Evolutionary conservation across 164 flowering plant genomes (phyloP).

Genomic region (Sedum album): DNA sequence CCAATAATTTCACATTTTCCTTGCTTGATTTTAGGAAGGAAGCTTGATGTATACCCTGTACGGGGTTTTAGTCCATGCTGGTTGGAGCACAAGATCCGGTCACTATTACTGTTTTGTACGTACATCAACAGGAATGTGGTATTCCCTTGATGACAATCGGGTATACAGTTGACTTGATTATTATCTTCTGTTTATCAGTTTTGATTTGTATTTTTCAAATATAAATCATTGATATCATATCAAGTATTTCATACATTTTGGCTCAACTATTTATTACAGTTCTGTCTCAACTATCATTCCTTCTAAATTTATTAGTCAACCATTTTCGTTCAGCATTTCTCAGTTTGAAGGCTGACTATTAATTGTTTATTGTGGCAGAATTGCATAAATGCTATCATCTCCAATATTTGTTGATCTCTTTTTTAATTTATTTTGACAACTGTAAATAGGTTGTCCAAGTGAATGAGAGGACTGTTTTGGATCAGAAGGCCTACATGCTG

Average conservation of each 20-base stretch:
- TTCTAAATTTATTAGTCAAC: too few species aligned
- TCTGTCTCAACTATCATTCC: too few species aligned
- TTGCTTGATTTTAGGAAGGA: neutral
- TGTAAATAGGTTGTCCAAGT: constrained; percentile 8
- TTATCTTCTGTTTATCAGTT: neutral
- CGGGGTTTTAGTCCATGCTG: constrained; percentile 11
- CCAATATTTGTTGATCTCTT: neutral
- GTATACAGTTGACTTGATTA: neutral
- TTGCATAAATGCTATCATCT: neutral
- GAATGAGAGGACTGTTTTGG: constrained; percentile 8
- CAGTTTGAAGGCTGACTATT: neutral
- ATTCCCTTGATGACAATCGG: constrained; percentile 9
- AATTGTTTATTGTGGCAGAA: neutral
- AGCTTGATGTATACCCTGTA: constrained; percentile 8
- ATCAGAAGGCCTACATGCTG: constrained; percentile 10
- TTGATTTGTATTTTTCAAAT: neutral
- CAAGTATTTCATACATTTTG: too few species aligned
- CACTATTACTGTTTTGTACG: constrained; percentile 11
- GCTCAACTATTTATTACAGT: too few species aligned
- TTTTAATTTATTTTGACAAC: neutral
- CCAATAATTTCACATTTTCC: neutral
- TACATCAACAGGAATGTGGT: constrained; percentile 11
- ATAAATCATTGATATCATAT: neutral
- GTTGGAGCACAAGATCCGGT: constrained; percentile 10
- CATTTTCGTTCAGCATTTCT: neutral